Conservation (phyloP, 23 red algal genomes). For the Cyanidiococcus yangmingshanensis region DNA sequence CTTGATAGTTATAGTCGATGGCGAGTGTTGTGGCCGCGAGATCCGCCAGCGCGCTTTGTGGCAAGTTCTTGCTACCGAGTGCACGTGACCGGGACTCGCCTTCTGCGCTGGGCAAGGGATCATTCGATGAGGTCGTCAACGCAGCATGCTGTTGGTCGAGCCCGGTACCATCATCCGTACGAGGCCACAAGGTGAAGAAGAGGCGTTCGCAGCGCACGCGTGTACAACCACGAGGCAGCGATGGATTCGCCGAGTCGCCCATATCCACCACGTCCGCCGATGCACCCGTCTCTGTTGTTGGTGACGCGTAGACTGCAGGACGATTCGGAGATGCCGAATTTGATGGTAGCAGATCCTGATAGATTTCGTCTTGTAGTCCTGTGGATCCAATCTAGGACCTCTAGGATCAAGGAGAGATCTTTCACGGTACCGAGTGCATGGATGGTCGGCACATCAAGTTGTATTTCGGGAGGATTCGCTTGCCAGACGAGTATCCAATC, state of each 20-base stretch:
- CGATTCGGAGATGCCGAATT: not conserved
- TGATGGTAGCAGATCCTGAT: not conserved
- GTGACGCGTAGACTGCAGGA: not conserved
- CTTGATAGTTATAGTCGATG: not conserved
- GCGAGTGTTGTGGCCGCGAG: not conserved
- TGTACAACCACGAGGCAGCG: not conserved
- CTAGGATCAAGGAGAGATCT: not conserved
- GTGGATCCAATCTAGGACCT: not conserved
- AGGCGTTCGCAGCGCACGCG: not conserved
- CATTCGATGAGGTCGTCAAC: too few species aligned
- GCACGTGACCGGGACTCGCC: too few species aligned
- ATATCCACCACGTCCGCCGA: too few species aligned
- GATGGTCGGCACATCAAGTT: not conserved
- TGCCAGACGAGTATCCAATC: not conserved
- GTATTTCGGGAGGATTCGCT: not conserved
- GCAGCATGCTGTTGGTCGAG: too few species aligned
- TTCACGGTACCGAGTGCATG: not conserved
- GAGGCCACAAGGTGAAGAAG: constrained; percentile 4
- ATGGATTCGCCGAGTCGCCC: too few species aligned
- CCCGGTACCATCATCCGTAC: too few species aligned
- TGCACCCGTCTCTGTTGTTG: not conserved
- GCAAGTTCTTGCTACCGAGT: too few species aligned
- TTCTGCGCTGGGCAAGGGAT: too few species aligned
- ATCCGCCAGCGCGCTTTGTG: not conserved
- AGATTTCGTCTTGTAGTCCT: not conserved